phyloP scores from a whole-genome alignment of 345 rosid genomes.

The Salix brachista region DNA sequence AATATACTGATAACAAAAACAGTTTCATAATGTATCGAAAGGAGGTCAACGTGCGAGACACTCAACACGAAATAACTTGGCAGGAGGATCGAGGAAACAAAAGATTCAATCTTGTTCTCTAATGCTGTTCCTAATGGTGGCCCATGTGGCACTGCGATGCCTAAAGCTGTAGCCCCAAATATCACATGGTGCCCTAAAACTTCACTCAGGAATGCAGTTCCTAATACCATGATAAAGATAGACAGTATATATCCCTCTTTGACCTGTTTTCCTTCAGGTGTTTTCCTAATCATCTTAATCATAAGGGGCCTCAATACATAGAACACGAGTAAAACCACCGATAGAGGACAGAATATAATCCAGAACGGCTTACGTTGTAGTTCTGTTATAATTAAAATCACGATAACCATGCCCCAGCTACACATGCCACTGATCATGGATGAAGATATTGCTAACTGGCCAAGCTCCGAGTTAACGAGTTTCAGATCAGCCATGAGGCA shows the following conservation, averaged over 20 bases:
- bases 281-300: constrained; percentile 8
- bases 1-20: not conserved
- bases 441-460: constrained; percentile 14
- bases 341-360: not conserved
- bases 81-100: constrained; percentile 26
- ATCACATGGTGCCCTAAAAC: constrained; percentile 24
- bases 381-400: not conserved
- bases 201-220: constrained; percentile 22
- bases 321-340: not conserved
- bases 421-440: constrained; percentile 18
- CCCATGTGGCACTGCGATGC: constrained; percentile 45
- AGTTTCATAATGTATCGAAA: not conserved
- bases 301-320: constrained; percentile 9
- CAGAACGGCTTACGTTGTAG: not conserved
- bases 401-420: not conserved
- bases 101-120: constrained; percentile 33
- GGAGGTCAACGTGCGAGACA: not conserved
- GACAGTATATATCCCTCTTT: constrained; percentile 20
- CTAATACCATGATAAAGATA: constrained; percentile 29
- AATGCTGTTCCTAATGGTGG: constrained; percentile 51
- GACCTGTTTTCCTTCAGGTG: constrained; percentile 30
- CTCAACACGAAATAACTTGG: constrained; percentile 22
- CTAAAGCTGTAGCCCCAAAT: constrained; percentile 39
- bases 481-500: constrained; percentile 18
- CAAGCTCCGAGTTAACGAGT: constrained; percentile 20